phyloP scores from a whole-genome alignment of 495 filamentous ascomycete genomes.

The Saxophila tyrrhenica region DNA sequence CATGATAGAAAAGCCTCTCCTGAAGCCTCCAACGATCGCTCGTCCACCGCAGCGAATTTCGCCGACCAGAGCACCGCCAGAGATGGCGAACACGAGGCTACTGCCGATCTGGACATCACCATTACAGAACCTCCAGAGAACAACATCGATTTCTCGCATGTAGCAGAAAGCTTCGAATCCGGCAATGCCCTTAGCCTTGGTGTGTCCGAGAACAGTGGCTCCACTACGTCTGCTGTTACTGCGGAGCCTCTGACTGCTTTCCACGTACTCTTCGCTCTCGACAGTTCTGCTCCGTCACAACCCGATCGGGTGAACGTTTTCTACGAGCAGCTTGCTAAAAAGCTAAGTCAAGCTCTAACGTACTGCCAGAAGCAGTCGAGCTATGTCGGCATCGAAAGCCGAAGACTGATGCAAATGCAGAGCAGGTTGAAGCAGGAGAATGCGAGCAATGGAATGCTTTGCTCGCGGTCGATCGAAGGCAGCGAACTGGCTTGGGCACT shows the following conservation, averaged over 20 bases:
- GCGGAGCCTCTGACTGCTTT: conserved; percentile 78
- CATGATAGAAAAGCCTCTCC: background rate
- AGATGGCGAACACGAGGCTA: too few relatives aligned
- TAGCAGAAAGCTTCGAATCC: conserved; percentile 26
- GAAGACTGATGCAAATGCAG: conserved; percentile 63
- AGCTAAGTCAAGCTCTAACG: conserved; percentile 77
- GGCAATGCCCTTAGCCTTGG: conserved; percentile 22
- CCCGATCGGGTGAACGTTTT: conserved; percentile 63
- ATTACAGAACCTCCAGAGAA: conserved; percentile 3
- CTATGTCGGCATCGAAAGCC: conserved; percentile 81
- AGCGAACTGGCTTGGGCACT: conserved; percentile 19
- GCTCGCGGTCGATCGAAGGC: background rate
- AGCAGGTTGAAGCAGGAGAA: conserved; percentile 61
- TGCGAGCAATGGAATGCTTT: background rate
- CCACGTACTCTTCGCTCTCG: conserved; percentile 85
- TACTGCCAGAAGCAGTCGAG: conserved; percentile 77
- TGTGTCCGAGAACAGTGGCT: conserved; percentile 22
- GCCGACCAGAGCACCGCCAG: too few relatives aligned
- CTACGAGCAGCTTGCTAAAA: conserved; percentile 78
- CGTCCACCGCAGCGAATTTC: too few relatives aligned
- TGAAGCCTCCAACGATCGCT: too few relatives aligned
- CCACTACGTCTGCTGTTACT: conserved; percentile 25
- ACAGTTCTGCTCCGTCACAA: conserved; percentile 49
- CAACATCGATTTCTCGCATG: conserved; percentile 23
- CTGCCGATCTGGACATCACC: background rate